These are phyloP conservation scores for Apiotrichum veenhuisii DNA, from an alignment of 1,284 basidiomycete genomes.

Conservation along the genomic window DNA sequence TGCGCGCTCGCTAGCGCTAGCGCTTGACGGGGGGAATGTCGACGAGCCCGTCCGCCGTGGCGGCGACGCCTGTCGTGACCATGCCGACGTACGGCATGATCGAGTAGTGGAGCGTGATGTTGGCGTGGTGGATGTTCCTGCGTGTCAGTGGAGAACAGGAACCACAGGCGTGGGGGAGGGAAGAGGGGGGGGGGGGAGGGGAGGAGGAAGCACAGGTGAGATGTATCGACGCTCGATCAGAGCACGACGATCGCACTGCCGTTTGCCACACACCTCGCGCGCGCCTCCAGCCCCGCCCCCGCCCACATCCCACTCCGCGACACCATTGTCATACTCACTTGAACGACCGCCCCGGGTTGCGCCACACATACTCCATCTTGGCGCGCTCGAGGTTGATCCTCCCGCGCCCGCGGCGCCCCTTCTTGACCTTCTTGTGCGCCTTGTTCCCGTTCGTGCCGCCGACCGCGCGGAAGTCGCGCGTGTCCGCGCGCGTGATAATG, in stretches of 20 bases:
- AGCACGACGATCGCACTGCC: too few relatives aligned
- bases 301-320: not conserved
- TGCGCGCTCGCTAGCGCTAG: not conserved
- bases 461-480: slow-evolving; percentile 39
- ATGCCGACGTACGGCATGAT: slow-evolving; percentile 52
- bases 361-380: slow-evolving; percentile 47
- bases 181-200: not conserved
- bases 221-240: too few relatives aligned
- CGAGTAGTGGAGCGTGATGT: slow-evolving; percentile 48
- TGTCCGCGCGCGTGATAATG: slow-evolving; percentile 42
- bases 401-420: slow-evolving; percentile 1
- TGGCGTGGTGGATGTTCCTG: slow-evolving; percentile 41
- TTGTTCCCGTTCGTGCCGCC: slow-evolving; percentile 13
- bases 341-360: slow-evolving; percentile 43
- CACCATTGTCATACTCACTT: slow-evolving; percentile 34
- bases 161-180: not conserved
- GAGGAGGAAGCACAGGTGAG: too few relatives aligned
- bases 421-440: not conserved
- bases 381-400: slow-evolving; percentile 40
- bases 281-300: too few relatives aligned
- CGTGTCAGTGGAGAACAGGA: not conserved
- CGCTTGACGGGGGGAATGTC: slow-evolving; percentile 8
- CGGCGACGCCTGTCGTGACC: slow-evolving; percentile 45
- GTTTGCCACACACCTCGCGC: too few relatives aligned
- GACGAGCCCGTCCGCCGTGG: slow-evolving; percentile 37